Evolutionary conservation across 2,329 filamentous ascomycete genomes (phyloP).

Genomic region (Pestalotiopsis sp.): DNA sequence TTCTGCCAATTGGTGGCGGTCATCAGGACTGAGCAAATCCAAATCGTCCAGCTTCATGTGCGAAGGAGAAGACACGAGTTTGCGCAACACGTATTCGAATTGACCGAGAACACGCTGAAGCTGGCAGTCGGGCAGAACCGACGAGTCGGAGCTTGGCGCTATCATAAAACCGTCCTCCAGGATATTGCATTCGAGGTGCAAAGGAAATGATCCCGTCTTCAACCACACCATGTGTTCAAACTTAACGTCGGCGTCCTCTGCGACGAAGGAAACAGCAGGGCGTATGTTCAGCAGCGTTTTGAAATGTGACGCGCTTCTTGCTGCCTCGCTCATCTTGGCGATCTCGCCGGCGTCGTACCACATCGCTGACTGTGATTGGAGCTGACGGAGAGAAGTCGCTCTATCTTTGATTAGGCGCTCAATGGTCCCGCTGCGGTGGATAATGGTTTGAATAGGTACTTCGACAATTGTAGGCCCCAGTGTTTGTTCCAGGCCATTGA

Average conservation of each 20-base stretch:
- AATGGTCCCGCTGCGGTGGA: conserved; percentile 15
- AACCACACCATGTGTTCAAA: conserved; percentile 6
- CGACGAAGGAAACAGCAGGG: background rate
- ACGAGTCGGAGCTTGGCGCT: background rate
- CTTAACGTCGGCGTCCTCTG: conserved; percentile 7
- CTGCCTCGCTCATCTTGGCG: conserved; percentile 14
- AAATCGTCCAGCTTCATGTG: background rate
- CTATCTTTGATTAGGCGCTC: conserved; percentile 18
- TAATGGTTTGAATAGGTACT: conserved; percentile 18
- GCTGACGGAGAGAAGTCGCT: conserved; percentile 14
- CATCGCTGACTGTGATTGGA: conserved; percentile 10
- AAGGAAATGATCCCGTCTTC: background rate
- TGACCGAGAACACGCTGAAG: background rate
- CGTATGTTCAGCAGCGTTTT: conserved; percentile 18
- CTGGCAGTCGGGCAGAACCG: background rate
- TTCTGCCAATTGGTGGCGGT: background rate
- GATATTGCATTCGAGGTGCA: conserved; percentile 11
- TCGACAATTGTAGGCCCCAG: conserved; percentile 18
- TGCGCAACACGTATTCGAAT: background rate
- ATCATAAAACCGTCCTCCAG: conserved; percentile 1
- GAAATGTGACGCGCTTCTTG: conserved; percentile 15
- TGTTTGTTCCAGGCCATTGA: conserved; percentile 9
- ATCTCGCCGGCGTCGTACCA: conserved; percentile 16
- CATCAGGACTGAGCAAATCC: background rate
- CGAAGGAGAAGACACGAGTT: background rate